phyloP scores from a whole-genome alignment of 768 basidiomycete species.

The Tulasnella sp. region DNA sequence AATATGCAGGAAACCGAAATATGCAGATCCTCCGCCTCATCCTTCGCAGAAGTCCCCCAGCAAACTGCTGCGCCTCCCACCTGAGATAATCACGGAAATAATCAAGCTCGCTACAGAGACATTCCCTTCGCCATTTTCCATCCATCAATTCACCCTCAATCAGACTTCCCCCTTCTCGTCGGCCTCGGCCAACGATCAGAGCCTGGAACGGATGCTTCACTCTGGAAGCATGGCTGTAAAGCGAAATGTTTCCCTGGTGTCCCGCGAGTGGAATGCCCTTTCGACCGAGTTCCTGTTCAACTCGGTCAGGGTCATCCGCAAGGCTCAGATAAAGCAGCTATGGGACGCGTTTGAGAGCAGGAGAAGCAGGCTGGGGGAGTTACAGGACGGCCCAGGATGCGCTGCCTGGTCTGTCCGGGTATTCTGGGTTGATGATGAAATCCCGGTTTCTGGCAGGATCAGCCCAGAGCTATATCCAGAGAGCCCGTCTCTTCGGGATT shows the following conservation, averaged over 20 bases:
- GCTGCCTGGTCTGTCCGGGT: not conserved
- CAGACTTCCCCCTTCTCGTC: not conserved
- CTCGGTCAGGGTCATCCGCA: not conserved
- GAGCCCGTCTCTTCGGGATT: not conserved
- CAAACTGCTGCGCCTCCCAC: not conserved
- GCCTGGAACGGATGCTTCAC: not conserved
- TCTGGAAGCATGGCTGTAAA: not conserved
- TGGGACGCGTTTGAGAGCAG: not conserved
- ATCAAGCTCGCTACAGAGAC: not conserved
- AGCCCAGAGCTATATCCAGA: not conserved
- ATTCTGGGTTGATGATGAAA: not conserved
- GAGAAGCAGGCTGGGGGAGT: not conserved
- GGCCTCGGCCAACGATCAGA: not conserved
- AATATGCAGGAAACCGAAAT: not conserved
- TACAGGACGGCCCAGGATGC: not conserved
- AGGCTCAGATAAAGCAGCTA: not conserved
- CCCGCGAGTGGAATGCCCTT: not conserved
- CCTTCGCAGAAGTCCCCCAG: not conserved
- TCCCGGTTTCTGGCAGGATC: not conserved
- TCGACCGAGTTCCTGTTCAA: not conserved
- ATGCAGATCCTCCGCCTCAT: not conserved
- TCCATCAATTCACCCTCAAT: not conserved
- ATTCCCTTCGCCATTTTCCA: not conserved
- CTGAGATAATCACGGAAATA: not conserved
- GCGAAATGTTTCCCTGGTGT: not conserved